These are phyloP conservation scores for Neurospora tetraspora DNA, from an alignment of 495 filamentous ascomycete genomes.

Conservation along the genomic window DNA sequence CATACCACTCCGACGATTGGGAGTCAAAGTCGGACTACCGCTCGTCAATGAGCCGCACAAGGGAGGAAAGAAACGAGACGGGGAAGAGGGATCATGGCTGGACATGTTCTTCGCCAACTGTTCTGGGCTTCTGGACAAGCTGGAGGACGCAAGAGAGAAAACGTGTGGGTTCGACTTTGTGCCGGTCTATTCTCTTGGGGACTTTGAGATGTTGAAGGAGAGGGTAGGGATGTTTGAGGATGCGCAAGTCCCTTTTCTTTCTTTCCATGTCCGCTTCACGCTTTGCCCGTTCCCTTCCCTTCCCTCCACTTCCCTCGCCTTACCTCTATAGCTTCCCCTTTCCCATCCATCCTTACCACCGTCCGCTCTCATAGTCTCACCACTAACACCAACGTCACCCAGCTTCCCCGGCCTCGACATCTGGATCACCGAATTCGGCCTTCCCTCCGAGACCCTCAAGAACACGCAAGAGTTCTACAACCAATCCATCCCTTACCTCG, in stretches of 20 bases:
- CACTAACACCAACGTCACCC: not conserved
- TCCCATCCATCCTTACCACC: not conserved
- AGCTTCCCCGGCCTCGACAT: slow-evolving; percentile 38
- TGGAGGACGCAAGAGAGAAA: not conserved
- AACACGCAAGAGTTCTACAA: slow-evolving; percentile 49
- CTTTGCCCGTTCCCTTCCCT: too few relatives aligned
- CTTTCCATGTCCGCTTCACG: not conserved
- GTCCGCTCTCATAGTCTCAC: not conserved
- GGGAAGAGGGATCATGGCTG: slow-evolving; percentile 33
- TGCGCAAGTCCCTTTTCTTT: slow-evolving; percentile 9
- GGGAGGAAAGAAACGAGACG: not conserved
- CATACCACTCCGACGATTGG: slow-evolving; percentile 41
- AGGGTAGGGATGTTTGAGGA: slow-evolving; percentile 17
- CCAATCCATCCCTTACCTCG: slow-evolving; percentile 39
- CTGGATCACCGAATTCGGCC: slow-evolving; percentile 53
- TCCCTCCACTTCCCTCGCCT: too few relatives aligned
- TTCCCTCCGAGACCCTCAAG: slow-evolving; percentile 27
- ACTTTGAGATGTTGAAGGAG: slow-evolving; percentile 45
- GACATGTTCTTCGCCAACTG: slow-evolving; percentile 42
- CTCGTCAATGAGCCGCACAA: slow-evolving; percentile 37
- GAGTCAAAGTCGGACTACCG: slow-evolving; percentile 42
- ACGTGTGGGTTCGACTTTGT: slow-evolving; percentile 53
- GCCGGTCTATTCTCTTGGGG: slow-evolving; percentile 56
- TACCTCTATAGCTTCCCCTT: too few relatives aligned
- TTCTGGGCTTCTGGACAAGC: slow-evolving; percentile 9